phyloP scores from a whole-genome alignment of 192 early-diverging fungal genomes.

The Mortierella hygrophila region DNA sequence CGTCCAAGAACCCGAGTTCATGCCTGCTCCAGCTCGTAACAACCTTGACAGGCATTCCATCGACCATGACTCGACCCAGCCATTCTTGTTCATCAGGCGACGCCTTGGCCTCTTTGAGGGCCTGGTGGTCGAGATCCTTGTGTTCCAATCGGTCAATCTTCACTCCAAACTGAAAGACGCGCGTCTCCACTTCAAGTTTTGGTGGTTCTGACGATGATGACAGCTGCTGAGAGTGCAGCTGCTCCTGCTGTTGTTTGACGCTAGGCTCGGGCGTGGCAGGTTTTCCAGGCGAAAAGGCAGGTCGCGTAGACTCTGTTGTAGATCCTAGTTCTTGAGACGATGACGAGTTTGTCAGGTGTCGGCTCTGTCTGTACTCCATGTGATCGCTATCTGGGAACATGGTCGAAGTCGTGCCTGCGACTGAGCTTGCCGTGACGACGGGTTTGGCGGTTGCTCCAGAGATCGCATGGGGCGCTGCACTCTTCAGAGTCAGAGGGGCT shows the following conservation, averaged over 20 bases:
- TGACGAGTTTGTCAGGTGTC: background rate
- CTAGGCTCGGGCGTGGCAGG: background rate
- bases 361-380: background rate
- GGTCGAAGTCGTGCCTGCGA: constrained; percentile 24
- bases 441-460: constrained; percentile 40
- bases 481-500: background rate
- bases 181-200: constrained; percentile 14
- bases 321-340: constrained; percentile 21
- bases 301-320: background rate
- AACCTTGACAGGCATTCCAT: constrained; percentile 37
- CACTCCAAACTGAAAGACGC: constrained; percentile 51
- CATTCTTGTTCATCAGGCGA: constrained; percentile 27
- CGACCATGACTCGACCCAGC: constrained; percentile 42
- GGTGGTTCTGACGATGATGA: background rate
- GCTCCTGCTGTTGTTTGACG: background rate
- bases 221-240: background rate
- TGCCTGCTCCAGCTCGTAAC: constrained; percentile 25
- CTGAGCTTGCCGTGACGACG: constrained; percentile 27
- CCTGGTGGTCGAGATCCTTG: constrained; percentile 35
- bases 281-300: constrained; percentile 2
- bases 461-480: constrained; percentile 12
- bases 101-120: constrained; percentile 2
- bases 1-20: constrained; percentile 47
- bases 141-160: constrained; percentile 47
- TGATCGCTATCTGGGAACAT: constrained; percentile 21